Evolutionary conservation across 495 filamentous ascomycete genomes (phyloP).

Genomic region (Parathielavia hyrcaniae): DNA sequence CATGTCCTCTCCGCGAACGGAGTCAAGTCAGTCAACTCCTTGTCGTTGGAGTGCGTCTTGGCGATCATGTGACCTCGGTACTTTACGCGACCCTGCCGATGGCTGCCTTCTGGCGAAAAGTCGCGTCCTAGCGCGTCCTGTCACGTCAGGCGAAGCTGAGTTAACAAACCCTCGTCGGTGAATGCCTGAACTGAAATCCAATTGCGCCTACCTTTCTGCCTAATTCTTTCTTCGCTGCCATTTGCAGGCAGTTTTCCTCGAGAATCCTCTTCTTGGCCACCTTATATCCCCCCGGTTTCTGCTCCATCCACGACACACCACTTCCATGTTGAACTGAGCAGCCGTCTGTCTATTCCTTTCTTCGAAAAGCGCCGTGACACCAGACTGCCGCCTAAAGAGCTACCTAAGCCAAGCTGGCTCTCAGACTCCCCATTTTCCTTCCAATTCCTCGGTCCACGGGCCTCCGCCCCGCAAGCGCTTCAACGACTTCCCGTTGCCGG

Average conservation of each 20-base stretch:
- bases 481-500: background rate
- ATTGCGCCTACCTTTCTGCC: conserved; percentile 2
- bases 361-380: too few species aligned
- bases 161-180: background rate
- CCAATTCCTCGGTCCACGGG: background rate
- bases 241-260: background rate
- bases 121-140: conserved; percentile 26
- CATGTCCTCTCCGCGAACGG: background rate
- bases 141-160: background rate
- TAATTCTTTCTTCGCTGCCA: background rate
- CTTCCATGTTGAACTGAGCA: background rate
- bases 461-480: background rate
- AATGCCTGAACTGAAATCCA: background rate
- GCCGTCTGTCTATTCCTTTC: background rate
- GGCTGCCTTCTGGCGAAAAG: conserved; percentile 17
- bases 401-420: conserved; percentile 5
- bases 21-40: background rate
- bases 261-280: background rate
- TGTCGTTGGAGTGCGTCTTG: background rate
- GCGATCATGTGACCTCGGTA: conserved; percentile 20
- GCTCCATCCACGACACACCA: too few species aligned
- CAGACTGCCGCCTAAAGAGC: background rate
- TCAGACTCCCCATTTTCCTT: background rate
- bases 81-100: conserved; percentile 24
- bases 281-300: background rate